Evolutionary conservation across 192 early-diverging fungal species (phyloP), one percentile per base, ranked within the genome.

Genomic region (Geosiphon pyriformis): DNA sequence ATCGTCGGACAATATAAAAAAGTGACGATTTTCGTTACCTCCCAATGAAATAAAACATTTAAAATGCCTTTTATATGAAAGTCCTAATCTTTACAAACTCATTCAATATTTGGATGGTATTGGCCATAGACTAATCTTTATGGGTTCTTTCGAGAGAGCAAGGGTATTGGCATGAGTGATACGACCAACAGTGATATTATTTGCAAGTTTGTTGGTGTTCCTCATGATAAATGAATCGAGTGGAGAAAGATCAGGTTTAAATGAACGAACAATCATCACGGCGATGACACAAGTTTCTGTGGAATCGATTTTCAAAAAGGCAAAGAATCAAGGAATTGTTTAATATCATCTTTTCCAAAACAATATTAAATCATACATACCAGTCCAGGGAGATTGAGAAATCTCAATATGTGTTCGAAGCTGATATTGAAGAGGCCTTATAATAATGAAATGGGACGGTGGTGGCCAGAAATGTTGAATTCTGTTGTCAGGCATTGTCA

Each of bases 311-410:
- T 50, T 33, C 27, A 33, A 53, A 52, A 32, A 15, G 18, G 42
- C 32, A 11, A 0, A 33, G 0, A 20, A 63, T 63, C 1, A 33
- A 17, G 0, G 3, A 17, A 18, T 15, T n/a, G n/a, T 1, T 8
- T 47, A 12, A 61, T 22, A 49, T 50, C 7, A 17, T n/a, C n/a
- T n/a, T 49, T 62, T 4, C 18, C 11, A 63, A 18, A 2, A 6
- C 32, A 3, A 23, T 33, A 52, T 12, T 18, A 22, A 22, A 30
- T 11, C 8, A 59, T 62, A 48, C 30, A 27, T 46, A 67, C 53
- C 53, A n/a, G 65, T 57, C 65, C 65, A 67, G 8, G 65, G 20
- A 8, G 53, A 37, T 46, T 56, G 65, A 47, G 65, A 67, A 31
- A 67, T 67, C 12, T 67, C 65, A 1, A 67, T 56, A 25, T 37